Conservation (phyloP, 768 basidiomycete genomes). For the Auricularia heimuer region DNA sequence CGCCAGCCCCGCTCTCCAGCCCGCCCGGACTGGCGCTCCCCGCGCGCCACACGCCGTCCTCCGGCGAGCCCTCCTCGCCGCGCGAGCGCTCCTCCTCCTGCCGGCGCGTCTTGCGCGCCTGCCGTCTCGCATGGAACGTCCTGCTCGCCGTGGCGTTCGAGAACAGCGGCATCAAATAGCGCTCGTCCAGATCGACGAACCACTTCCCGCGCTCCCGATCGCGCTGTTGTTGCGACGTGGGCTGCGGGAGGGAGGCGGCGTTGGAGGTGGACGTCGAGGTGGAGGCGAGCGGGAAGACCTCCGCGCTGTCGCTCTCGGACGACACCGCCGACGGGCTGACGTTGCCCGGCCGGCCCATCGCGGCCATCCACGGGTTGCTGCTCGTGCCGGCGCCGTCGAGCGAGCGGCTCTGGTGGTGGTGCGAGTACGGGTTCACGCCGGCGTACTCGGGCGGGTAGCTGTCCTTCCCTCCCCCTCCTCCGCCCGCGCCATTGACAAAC, state of each 20-base stretch:
- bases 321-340: constrained; percentile 71
- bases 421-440: neutral
- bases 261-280: constrained; percentile 32
- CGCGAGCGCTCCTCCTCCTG: neutral
- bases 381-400: neutral
- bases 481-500: neutral
- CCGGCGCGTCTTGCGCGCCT: constrained; percentile 31
- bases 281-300: constrained; percentile 69
- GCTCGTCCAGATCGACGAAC: constrained; percentile 93
- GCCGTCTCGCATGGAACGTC: constrained; percentile 72
- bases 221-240: constrained; percentile 5
- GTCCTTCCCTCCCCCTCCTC: neutral
- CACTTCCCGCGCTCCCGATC: constrained; percentile 74
- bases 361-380: constrained; percentile 24
- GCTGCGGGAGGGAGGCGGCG: neutral
- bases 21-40: too few species aligned
- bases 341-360: constrained; percentile 22
- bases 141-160: constrained; percentile 85
- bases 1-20: too few species aligned
- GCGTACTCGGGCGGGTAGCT: neutral
- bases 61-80: neutral
- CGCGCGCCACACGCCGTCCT: neutral
- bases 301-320: constrained; percentile 62
- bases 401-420: neutral
- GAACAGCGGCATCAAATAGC: constrained; percentile 87